Base-by-base conservation (phyloP, 192 early-diverging fungal species). In the Coemansia sp. region DNA sequence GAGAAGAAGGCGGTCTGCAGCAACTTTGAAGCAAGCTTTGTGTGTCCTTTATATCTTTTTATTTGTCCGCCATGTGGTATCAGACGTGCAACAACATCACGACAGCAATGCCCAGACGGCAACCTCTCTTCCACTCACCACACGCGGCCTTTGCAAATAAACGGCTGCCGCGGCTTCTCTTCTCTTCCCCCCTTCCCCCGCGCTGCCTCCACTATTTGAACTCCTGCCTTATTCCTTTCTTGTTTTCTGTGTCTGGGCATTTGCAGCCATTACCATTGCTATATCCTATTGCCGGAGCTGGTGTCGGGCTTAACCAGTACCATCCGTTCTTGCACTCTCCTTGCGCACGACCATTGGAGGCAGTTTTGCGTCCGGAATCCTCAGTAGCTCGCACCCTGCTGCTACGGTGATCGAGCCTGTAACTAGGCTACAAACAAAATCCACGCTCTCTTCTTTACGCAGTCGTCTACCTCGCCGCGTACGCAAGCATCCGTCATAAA, bases 41-140 rank as follows among this genome's bases (percentile, higher is more conserved):
- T 55, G 51, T 55, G 51, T 15, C 4, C 51, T 55, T 55, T 55
- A 25, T 12, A 12, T n/a, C 51, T 55, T 55, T 55, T 27, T 55
- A 21, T 55, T 55, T 55, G 51, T 25, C 51, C 51, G 51, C 51
- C 23, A 55, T 55, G 51, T 29, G 51, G 51, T 55, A 55, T 55
- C 25, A 12, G 51, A 55, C 51, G 9, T 29, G 51, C 27, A 25
- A 55, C 23, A 48, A 9, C 17, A 27, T 11, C 51, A 29, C 23
- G 15, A 21, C 17, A 27, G 27, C 51, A 29, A 55, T 29, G 11
- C 27, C 51, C 10, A 50, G 46, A 23, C 9, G 46, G 9, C 46
- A 23, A 50, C 46, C 46, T 9, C 19, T 23, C 46, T 23, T 17
- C 42, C 17, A 17, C 15, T 17, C 48, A 50, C 19, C 45, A 48